phyloP scores from a whole-genome alignment of 345 rosid species.

The Sonneratia caseolaris region DNA sequence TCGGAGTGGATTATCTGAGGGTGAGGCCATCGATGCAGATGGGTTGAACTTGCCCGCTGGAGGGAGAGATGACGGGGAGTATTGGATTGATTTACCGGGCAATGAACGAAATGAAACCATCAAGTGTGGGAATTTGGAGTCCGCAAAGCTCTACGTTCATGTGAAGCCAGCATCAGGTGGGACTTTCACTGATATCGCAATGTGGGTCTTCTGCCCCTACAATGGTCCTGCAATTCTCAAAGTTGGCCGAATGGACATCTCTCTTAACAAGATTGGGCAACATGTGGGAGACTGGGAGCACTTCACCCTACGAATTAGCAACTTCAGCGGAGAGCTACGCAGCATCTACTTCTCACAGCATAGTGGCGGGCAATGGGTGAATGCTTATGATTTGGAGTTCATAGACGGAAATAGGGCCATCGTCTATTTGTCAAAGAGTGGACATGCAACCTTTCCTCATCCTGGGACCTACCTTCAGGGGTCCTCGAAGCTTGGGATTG shows the following conservation, averaged over 20 bases:
- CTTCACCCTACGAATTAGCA: constrained; percentile 75
- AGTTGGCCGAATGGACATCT: constrained; percentile 34
- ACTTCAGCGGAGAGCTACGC: constrained; percentile 70
- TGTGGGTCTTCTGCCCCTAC: constrained; percentile 90
- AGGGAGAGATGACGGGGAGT: constrained; percentile 50
- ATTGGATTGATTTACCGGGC: constrained; percentile 64
- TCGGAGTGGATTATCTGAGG: constrained; percentile 23
- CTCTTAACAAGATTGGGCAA: constrained; percentile 57
- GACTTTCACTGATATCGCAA: constrained; percentile 64
- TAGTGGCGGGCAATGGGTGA: constrained; percentile 79
- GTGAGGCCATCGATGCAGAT: constrained; percentile 33
- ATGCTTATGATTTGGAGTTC: constrained; percentile 59
- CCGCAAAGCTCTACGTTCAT: constrained; percentile 67
- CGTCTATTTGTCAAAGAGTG: constrained; percentile 56
- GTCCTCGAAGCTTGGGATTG: constrained; percentile 47
- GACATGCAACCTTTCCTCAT: constrained; percentile 77
- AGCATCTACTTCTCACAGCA: constrained; percentile 82
- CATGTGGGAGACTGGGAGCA: constrained; percentile 97
- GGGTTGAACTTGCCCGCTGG: constrained; percentile 71
- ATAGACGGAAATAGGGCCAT: constrained; percentile 46
- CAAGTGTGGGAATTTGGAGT: constrained; percentile 52
- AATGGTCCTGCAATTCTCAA: constrained; percentile 83
- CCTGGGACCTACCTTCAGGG: constrained; percentile 68
- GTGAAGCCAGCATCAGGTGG: constrained; percentile 83
- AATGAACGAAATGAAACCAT: constrained; percentile 23